Evolutionary conservation across 495 filamentous ascomycete genomes (phyloP).

Genomic region (Annulohypoxylon moriforme): DNA sequence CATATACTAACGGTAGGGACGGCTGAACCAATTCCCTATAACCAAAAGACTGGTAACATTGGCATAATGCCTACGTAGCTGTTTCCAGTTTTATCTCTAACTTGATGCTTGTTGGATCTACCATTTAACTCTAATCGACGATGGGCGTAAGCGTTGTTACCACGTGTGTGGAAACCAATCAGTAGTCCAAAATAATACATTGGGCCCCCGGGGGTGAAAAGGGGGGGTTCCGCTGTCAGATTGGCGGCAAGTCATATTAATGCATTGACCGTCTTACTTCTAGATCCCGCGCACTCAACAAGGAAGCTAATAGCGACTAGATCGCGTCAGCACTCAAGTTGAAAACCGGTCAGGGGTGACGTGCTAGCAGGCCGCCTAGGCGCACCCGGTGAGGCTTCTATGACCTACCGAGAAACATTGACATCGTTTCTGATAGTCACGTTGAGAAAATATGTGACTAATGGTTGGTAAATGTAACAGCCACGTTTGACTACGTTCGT

Average conservation of each 20-base stretch:
- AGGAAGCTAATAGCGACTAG: conserved; percentile 8
- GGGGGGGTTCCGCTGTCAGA: not conserved
- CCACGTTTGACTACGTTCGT: conserved; percentile 19
- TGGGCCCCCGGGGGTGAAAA: not conserved
- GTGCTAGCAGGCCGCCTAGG: not conserved
- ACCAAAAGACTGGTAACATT: no score
- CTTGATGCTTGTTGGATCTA: not conserved
- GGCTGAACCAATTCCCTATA: no score
- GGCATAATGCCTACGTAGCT: no score
- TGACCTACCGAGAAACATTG: not conserved
- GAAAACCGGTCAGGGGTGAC: not conserved
- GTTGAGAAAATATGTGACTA: not conserved
- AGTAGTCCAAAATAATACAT: conserved; percentile 6
- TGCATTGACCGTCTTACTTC: not conserved
- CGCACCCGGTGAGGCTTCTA: not conserved
- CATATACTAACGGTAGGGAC: not conserved
- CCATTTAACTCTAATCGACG: conserved; percentile 9
- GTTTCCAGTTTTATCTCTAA: not conserved
- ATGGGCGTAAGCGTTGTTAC: conserved; percentile 8
- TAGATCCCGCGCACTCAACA: not conserved
- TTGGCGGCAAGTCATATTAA: not conserved
- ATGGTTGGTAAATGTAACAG: conserved; percentile 5
- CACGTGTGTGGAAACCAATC: conserved; percentile 30
- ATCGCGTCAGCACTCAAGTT: conserved; percentile 7
- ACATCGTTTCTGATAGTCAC: not conserved